Evolutionary conservation across 495 filamentous ascomycete species (phyloP).

Genomic region (Trichoderma asperelloides): DNA sequence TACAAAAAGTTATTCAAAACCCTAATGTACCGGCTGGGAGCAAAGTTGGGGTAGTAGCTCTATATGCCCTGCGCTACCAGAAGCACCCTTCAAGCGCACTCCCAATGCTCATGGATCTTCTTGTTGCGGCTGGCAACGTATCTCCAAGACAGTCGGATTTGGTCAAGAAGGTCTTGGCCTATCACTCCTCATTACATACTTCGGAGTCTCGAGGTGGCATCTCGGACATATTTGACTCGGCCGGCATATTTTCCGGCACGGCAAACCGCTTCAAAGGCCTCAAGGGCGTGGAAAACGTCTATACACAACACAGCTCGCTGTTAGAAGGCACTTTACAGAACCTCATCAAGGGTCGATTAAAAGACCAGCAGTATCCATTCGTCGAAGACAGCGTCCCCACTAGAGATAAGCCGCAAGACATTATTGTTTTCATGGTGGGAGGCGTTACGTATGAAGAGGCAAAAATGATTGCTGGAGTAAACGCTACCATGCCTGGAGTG

Average conservation of each 20-base stretch:
- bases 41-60: slow-evolving; percentile 79
- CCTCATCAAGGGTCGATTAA: slow-evolving; percentile 80
- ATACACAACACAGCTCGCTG: slow-evolving; percentile 90
- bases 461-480: slow-evolving; percentile 84
- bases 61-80: slow-evolving; percentile 88
- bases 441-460: slow-evolving; percentile 95
- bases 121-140: slow-evolving; percentile 66
- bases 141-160: slow-evolving; percentile 63
- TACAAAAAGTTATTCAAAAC: slow-evolving; percentile 75
- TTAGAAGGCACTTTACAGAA: slow-evolving; percentile 83
- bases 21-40: slow-evolving; percentile 63
- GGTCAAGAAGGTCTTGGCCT: slow-evolving; percentile 68
- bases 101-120: slow-evolving; percentile 73
- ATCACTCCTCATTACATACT: slow-evolving; percentile 74
- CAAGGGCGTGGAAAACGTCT: slow-evolving; percentile 96
- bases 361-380: slow-evolving; percentile 82
- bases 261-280: slow-evolving; percentile 86
- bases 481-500: slow-evolving; percentile 80
- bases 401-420: slow-evolving; percentile 90
- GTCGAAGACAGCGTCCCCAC: slow-evolving; percentile 77
- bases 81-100: slow-evolving; percentile 73
- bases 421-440: slow-evolving; percentile 88
- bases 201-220: slow-evolving; percentile 60
- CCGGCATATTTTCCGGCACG: slow-evolving; percentile 84
- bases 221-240: slow-evolving; percentile 83